These are phyloP conservation scores for Paracoccidioides lutzii DNA, from an alignment of 2,329 filamentous ascomycete genomes.

Conservation along the genomic window DNA sequence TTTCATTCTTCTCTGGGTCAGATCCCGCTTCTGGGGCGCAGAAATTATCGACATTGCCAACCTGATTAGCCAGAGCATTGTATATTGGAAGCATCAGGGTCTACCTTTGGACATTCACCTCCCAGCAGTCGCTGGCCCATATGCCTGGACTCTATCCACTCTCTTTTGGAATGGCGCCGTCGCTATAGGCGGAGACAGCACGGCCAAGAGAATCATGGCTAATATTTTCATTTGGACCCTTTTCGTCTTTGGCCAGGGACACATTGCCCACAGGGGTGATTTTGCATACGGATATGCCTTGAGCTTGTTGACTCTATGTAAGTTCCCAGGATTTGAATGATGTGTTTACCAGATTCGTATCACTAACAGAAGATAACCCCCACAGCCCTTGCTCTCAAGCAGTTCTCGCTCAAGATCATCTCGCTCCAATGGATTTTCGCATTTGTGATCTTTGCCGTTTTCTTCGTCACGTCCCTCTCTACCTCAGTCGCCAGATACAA, in stretches of 20 bases:
- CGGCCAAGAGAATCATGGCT: slow-evolving; percentile 64
- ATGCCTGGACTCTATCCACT: slow-evolving; percentile 76
- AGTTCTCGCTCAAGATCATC: slow-evolving; percentile 59
- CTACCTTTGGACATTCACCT: slow-evolving; percentile 64
- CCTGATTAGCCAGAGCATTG: slow-evolving; percentile 62
- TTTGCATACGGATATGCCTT: slow-evolving; percentile 68
- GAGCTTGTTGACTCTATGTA: slow-evolving; percentile 57
- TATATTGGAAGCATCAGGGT: slow-evolving; percentile 68
- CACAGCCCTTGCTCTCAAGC: slow-evolving; percentile 56
- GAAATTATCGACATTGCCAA: slow-evolving; percentile 67
- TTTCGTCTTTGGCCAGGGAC: slow-evolving; percentile 62
- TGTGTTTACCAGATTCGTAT: background rate
- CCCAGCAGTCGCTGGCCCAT: slow-evolving; percentile 60
- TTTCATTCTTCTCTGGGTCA: slow-evolving; percentile 73
- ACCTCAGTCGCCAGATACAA: slow-evolving; percentile 23
- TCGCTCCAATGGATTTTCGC: slow-evolving; percentile 90
- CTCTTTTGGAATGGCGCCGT: slow-evolving; percentile 84
- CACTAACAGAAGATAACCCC: slow-evolving; percentile 6
- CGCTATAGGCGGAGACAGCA: slow-evolving; percentile 54
- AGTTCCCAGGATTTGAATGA: slow-evolving; percentile 16
- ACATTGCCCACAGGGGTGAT: slow-evolving; percentile 61
- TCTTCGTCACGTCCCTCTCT: slow-evolving; percentile 55
- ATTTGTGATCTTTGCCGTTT: slow-evolving; percentile 63
- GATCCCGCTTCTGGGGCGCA: slow-evolving; percentile 59
- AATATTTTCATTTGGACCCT: slow-evolving; percentile 84